Evolutionary conservation across 2,329 filamentous ascomycete species (phyloP), one percentile per base, ranked within the genome.

Genomic region (Hirsutella thompsonii): DNA sequence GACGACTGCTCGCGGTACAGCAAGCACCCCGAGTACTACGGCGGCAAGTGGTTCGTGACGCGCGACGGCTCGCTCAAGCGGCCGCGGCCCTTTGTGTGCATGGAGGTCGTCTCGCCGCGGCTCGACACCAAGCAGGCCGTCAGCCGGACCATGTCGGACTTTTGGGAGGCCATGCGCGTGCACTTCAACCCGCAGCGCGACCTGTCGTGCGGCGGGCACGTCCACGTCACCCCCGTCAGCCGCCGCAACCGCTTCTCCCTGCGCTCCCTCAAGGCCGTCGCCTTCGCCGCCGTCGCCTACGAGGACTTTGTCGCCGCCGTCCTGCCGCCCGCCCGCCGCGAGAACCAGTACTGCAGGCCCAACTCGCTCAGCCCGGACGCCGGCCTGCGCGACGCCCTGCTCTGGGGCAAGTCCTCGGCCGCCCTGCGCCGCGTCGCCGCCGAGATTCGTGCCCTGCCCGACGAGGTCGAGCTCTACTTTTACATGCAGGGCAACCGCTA

Each of bases 151-250:
- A 53, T 64, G 43, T 53, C 55, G 44, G 57, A 61, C 46, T 64
- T 64, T 51, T 64, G 61, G 61, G 57, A 62, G 49, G 60, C 60
- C 44, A 61, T 63, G 60, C 54, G 54, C 39, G 60, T 62, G n/a
- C 58, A 63, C 49, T 64, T 64, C 45, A 55, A 56, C 38, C 58
- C 59, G 18, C 56, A 60, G 43, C 48, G 52, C 26, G 56, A 61
- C 42, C 37, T 49, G 20, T 59, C 55, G 2, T 63, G 61, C 46
- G 60, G 61, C 42, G 59, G 60, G 37, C 61, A 64, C 48, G 58
- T 64, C 43, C 61, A 64, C 49, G 56, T 64, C 46, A 63, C 61
- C 19, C 59, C 59, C 23, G 48, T 59, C 33, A 55, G 49, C 26
- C 42, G 44, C 38, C 51, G 53, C 39, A 59, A 55, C 49, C 56